These are phyloP conservation scores for Geotrichum citri-aurantii DNA, from an alignment of 1,139 yeast genomes.

Conservation along the genomic window DNA sequence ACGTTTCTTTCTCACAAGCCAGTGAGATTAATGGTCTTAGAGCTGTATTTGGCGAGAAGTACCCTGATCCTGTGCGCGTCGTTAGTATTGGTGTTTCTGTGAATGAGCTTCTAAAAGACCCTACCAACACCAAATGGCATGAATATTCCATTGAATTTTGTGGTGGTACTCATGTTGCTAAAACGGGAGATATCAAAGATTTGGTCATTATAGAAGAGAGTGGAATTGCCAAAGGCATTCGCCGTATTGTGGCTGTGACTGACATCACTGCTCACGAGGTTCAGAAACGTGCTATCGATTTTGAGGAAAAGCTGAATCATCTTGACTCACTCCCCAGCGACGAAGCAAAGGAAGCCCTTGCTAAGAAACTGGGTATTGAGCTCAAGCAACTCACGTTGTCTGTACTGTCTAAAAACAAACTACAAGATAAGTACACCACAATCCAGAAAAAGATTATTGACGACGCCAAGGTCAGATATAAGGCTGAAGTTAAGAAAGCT, in stretches of 20 bases:
- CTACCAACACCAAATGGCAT: slow-evolving; percentile 68
- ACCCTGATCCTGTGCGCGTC: slow-evolving; percentile 98
- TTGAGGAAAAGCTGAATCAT: slow-evolving; percentile 52
- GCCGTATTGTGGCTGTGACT: slow-evolving; percentile 96
- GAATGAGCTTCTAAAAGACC: slow-evolving; percentile 68
- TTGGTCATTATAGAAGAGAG: slow-evolving; percentile 86
- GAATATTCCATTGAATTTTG: slow-evolving; percentile 86
- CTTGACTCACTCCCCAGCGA: slow-evolving; percentile 55
- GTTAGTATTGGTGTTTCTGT: slow-evolving; percentile 92
- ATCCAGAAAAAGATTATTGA: slow-evolving; percentile 86
- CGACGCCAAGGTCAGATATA: slow-evolving; percentile 78
- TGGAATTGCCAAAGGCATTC: slow-evolving; percentile 97
- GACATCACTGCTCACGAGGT: slow-evolving; percentile 88
- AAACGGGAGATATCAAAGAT: slow-evolving; percentile 90
- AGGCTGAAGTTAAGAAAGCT: slow-evolving; percentile 78
- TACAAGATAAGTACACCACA: slow-evolving; percentile 66
- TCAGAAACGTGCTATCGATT: slow-evolving; percentile 73
- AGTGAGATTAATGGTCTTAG: slow-evolving; percentile 75
- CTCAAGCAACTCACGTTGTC: slow-evolving; percentile 83
- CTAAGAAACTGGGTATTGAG: slow-evolving; percentile 78
- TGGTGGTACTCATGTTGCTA: slow-evolving; percentile 96
- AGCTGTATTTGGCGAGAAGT: slow-evolving; percentile 98
- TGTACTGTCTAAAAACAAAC: slow-evolving; percentile 71
- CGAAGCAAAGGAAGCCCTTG: slow-evolving; percentile 66
- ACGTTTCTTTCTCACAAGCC: slow-evolving; percentile 73